phyloP scores from a whole-genome alignment of 1,284 basidiomycete species.

The Cryptococcus deneoformans region DNA sequence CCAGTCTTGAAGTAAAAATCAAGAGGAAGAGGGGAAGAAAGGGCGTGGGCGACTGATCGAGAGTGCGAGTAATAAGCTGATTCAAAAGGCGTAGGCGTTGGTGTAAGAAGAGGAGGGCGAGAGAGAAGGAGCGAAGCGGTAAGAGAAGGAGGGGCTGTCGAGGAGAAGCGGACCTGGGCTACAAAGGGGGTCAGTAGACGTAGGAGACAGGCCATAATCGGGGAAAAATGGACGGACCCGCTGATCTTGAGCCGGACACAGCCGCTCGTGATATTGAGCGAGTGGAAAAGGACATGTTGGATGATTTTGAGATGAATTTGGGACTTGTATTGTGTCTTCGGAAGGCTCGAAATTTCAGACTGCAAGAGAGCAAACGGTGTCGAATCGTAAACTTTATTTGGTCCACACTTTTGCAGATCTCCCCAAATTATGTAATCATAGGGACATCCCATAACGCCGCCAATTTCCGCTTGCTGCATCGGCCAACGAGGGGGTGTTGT shows the following conservation, averaged over 20 bases:
- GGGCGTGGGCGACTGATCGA: constrained; percentile 71
- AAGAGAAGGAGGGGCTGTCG: constrained; percentile 30
- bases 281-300: not conserved
- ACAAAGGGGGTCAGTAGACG: not conserved
- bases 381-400: too few species aligned
- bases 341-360: not conserved
- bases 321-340: not conserved
- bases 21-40: constrained; percentile 83
- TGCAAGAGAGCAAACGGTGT: too few species aligned
- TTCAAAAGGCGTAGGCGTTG: constrained; percentile 73
- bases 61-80: constrained; percentile 84
- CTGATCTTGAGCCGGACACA: not conserved
- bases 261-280: not conserved
- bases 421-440: not conserved
- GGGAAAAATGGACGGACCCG: not conserved
- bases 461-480: not conserved
- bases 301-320: not conserved
- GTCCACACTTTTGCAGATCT: not conserved
- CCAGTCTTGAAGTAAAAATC: constrained; percentile 97
- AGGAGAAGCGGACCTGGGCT: constrained; percentile 10
- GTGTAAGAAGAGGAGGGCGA: constrained; percentile 76
- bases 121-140: constrained; percentile 60
- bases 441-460: not conserved
- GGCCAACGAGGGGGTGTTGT: not conserved
- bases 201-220: not conserved